phyloP scores from a whole-genome alignment of 192 early-diverging fungal species.

The Allomyces macrogynus region DNA sequence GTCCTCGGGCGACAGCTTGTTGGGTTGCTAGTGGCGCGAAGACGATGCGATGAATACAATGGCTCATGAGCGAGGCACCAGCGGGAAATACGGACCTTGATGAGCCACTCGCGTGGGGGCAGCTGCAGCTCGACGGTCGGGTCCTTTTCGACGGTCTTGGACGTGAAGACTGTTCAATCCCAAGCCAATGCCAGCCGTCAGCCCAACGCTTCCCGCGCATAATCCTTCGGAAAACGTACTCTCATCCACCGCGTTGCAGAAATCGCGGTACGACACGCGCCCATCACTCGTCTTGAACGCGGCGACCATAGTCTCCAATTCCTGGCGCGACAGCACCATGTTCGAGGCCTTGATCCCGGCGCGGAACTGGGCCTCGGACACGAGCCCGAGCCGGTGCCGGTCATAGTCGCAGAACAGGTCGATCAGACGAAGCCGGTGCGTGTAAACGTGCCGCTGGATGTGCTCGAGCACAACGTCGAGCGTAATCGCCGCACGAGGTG shows the following conservation, averaged over 20 bases:
- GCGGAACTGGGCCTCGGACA: slow-evolving; percentile 18
- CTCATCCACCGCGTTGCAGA: slow-evolving; percentile 3
- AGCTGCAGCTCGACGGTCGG: neutral
- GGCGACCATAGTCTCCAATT: neutral
- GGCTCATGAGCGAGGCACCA: too few relatives aligned
- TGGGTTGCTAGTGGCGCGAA: neutral
- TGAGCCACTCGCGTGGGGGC: neutral
- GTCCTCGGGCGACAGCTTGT: neutral
- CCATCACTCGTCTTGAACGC: neutral
- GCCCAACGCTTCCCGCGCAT: too few relatives aligned
- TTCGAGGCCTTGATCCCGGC: neutral
- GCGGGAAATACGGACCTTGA: neutral
- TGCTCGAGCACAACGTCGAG: neutral
- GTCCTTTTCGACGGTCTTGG: neutral
- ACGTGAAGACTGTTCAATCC: neutral
- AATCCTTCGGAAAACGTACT: too few relatives aligned
- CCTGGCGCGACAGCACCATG: neutral
- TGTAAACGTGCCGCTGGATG: slow-evolving; percentile 19
- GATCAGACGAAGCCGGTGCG: slow-evolving; percentile 24
- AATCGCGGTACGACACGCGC: neutral
- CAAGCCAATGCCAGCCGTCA: too few relatives aligned
- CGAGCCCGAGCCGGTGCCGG: slow-evolving; percentile 25
- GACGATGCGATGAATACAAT: too few relatives aligned
- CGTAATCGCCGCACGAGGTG: neutral
- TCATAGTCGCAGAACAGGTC: slow-evolving; percentile 38